A percentile compares a stretch with the other conserved stretches of the same genome.
Conservation (phyloP, 129 eudicot genomes). For the Arctium lappa region DNA sequence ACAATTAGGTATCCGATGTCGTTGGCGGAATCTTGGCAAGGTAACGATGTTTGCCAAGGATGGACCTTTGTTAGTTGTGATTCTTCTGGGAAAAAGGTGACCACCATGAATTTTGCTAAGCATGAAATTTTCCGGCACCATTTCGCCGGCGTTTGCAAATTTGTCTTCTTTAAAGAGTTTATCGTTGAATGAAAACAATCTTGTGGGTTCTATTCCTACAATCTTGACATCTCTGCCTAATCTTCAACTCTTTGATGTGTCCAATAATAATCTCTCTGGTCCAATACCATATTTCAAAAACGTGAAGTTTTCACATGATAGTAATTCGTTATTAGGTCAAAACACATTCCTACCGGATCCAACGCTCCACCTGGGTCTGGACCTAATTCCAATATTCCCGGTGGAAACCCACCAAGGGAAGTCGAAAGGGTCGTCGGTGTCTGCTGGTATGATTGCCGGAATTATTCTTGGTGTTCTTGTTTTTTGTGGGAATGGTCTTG, state of each 20-base stretch:
- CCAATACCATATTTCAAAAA: constrained; percentile 31
- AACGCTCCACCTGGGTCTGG: constrained; percentile 24
- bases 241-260: no score
- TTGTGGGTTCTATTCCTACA: no score
- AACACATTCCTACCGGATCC: constrained; percentile 9
- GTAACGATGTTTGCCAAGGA: constrained; percentile 47
- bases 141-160: no score
- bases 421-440: constrained; percentile 29
- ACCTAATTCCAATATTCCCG: background rate
- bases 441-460: constrained; percentile 44
- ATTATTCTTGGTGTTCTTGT: constrained; percentile 46
- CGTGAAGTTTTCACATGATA: constrained; percentile 34
- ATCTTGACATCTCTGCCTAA: no score
- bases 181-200: no score
- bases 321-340: constrained; percentile 41
- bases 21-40: constrained; percentile 53
- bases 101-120: constrained; percentile 29
- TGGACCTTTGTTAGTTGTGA: constrained; percentile 54
- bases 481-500: constrained; percentile 33
- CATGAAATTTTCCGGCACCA: constrained; percentile 16
- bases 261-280: background rate
- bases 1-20: constrained; percentile 54
- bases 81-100: constrained; percentile 34
- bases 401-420: constrained; percentile 20
- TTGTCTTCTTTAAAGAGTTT: no score